Conservation (phyloP, 1,284 basidiomycete genomes). For the Ganoderma leucocontextum region DNA sequence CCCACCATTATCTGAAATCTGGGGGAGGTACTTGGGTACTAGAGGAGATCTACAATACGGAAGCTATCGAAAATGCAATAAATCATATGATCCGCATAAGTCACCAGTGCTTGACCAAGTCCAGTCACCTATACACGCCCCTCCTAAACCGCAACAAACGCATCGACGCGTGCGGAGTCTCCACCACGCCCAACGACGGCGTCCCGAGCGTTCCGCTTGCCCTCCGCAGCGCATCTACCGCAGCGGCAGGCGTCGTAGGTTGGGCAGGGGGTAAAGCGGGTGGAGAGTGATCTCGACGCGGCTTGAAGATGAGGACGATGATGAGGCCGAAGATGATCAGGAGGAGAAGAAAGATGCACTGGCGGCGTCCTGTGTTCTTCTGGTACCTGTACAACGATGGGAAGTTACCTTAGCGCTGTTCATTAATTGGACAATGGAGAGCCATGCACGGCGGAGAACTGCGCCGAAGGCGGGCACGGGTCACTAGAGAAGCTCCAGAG, state of each 20-base stretch:
- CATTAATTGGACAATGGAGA: background rate
- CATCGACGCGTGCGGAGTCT: constrained; percentile 14
- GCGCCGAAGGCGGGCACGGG: background rate
- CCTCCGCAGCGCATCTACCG: constrained; percentile 1
- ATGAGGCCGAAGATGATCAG: constrained; percentile 90
- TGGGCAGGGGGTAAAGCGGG: constrained; percentile 20
- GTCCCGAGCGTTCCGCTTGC: background rate
- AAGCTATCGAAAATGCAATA: constrained; percentile 11
- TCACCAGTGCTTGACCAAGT: background rate
- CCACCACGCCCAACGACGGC: constrained; percentile 1
- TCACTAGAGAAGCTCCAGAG: background rate
- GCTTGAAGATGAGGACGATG: constrained; percentile 84
- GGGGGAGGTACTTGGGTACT: background rate
- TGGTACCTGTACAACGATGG: constrained; percentile 73
- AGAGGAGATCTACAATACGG: constrained; percentile 3
- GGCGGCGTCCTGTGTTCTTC: constrained; percentile 89
- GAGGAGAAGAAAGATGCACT: constrained; percentile 92
- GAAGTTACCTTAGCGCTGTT: background rate
- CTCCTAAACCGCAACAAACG: constrained; percentile 16
- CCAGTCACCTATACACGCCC: constrained; percentile 14
- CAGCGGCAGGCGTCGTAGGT: background rate
- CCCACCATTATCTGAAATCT: background rate
- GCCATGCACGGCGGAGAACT: background rate
- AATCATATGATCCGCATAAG: constrained; percentile 6
- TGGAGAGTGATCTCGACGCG: constrained; percentile 52